Conservation (phyloP, 1,139 yeast species). For the Eremothecium cymbalariae region DNA sequence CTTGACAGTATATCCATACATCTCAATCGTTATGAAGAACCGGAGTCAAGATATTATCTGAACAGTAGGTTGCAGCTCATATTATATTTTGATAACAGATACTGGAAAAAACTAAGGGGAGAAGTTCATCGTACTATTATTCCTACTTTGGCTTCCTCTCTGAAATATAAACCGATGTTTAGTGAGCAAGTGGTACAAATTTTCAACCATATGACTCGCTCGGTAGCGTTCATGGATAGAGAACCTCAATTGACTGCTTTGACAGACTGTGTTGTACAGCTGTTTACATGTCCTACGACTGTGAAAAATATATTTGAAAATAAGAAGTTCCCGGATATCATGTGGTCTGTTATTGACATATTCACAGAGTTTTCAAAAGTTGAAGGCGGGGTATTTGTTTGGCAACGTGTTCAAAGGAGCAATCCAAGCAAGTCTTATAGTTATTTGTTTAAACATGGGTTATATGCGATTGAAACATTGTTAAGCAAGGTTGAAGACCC, state of each 20-base stretch:
- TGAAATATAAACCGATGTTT: constrained; percentile 40
- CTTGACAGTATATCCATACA: constrained; percentile 39
- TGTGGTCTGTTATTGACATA: constrained; percentile 43
- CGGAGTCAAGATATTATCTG: constrained; percentile 30
- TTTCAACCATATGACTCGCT: constrained; percentile 45
- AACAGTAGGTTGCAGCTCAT: constrained; percentile 47
- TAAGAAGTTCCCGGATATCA: constrained; percentile 36
- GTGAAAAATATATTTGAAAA: constrained; percentile 38
- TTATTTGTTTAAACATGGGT: constrained; percentile 61
- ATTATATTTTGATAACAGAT: constrained; percentile 48
- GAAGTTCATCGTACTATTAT: constrained; percentile 41
- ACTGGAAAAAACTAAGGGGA: constrained; percentile 44
- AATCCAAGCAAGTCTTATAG: constrained; percentile 69
- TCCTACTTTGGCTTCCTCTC: constrained; percentile 47
- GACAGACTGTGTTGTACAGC: constrained; percentile 49
- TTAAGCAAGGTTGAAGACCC: constrained; percentile 34
- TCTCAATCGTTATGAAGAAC: constrained; percentile 16
- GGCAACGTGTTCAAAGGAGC: constrained; percentile 46
- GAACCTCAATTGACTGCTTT: constrained; percentile 55
- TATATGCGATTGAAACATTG: constrained; percentile 41
- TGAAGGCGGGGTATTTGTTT: constrained; percentile 42
- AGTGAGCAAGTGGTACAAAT: constrained; percentile 47
- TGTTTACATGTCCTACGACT: constrained; percentile 58
- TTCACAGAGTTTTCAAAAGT: constrained; percentile 36
- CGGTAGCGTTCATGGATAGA: constrained; percentile 47